These are phyloP conservation scores for Acacia crassicarpa DNA, from an alignment of 306 rosid species.

Conservation along the genomic window DNA sequence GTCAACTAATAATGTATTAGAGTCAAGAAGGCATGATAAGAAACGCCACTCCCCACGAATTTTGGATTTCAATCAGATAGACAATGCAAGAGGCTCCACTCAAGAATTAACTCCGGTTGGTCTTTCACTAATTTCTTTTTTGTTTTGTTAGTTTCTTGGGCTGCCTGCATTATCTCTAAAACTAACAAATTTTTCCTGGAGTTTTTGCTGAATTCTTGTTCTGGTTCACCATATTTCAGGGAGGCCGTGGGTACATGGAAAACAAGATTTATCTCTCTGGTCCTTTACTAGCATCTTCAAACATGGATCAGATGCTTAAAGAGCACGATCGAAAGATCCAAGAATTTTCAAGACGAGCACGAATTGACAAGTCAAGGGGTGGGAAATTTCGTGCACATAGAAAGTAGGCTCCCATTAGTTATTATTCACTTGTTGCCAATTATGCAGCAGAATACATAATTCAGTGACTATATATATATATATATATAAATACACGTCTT, in stretches of 20 bases:
- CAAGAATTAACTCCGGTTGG: conserved; percentile 70
- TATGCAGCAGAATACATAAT: conserved; percentile 24
- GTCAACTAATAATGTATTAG: conserved; percentile 45
- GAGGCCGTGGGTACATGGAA: conserved; percentile 52
- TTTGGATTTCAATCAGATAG: conserved; percentile 47
- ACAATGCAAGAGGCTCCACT: conserved; percentile 41
- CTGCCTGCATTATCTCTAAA: not conserved
- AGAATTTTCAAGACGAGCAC: conserved; percentile 71
- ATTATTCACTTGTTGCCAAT: conserved; percentile 18
- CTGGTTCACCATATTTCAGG: conserved; percentile 45
- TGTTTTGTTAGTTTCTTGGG: not conserved
- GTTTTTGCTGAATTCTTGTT: conserved; percentile 7
- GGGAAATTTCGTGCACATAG: conserved; percentile 35
- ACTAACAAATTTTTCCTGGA: not conserved
- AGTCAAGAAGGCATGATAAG: conserved; percentile 57
- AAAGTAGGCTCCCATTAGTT: conserved; percentile 25
- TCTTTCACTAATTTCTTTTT: not conserved
- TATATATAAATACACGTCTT: not conserved
- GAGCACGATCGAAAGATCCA: conserved; percentile 84
- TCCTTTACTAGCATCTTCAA: conserved; percentile 68
- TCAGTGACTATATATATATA: conserved; percentile 22
- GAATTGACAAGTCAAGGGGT: conserved; percentile 47
- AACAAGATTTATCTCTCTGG: conserved; percentile 90
- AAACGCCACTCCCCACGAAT: conserved; percentile 27
- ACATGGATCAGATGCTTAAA: conserved; percentile 75